Base-by-base conservation (phyloP, 768 basidiomycete genomes). In the Cyathus striatus region DNA sequence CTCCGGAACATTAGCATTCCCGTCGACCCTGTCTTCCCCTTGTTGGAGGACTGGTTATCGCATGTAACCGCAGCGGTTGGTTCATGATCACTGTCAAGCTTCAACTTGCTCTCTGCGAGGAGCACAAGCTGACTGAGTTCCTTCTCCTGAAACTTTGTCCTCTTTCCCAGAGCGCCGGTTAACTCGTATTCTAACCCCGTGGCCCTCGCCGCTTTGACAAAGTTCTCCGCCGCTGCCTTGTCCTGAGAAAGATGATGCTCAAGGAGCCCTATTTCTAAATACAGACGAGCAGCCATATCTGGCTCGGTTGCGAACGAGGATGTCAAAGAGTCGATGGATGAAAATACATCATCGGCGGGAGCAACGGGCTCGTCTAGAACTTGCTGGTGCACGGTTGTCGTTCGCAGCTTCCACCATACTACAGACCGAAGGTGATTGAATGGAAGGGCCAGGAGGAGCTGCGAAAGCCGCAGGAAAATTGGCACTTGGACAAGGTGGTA, bases 41-140 rank as follows among this genome's bases (percentile, higher is more conserved):
- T 21, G 20, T 40, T 40, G 18, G 39, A 18, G 9, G 27, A 9
- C n/a, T 30, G 9, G 18, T 43, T 48, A 10, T 38, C 42, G 34
- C 40, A 47, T 24, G 32, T 41, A 46, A 13, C 52, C 41, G 41
- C 38, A 18, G 48, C 43, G 23, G 48, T 41, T 37, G 38, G 17
- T 24, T 40, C 50, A 41, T 46, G 51, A 51, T 52, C 53, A 42
- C 53, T 54, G 33, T 58, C 64, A 27, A 63, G 56, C 38, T 72
- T 55, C 40, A 76, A 62, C 42, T 80, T 78, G 47, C 91, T 91
- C 58, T 93, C 79, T n/a, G 96, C 95, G 16, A 99, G 77, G 18
- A 99, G 71, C 32, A 98, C 88, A 39, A 99, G 81, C 63, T 99
- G 96, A 42, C 85, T 87, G 43, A 88, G 68, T 24, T 91, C 86